Conservation (phyloP, 495 filamentous ascomycete genomes). For the Oleoguttula mirabilis region DNA sequence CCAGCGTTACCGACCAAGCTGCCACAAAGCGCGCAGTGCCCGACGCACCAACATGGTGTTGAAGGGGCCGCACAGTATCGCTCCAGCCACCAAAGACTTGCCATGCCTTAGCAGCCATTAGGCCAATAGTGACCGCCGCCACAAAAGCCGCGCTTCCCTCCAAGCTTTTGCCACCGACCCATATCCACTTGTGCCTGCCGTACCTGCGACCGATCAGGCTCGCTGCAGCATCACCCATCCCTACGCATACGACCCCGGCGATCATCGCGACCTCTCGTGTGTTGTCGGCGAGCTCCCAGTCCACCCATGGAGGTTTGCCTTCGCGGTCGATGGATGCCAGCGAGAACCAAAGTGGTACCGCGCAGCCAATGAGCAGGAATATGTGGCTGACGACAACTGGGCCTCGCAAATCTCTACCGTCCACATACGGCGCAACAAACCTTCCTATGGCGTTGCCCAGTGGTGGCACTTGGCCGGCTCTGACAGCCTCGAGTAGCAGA, state of each 20-base stretch:
- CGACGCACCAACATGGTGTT: slow-evolving; percentile 30
- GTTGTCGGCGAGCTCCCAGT: slow-evolving; percentile 52
- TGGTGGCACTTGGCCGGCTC: slow-evolving; percentile 82
- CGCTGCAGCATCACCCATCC: slow-evolving; percentile 91
- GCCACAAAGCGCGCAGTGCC: slow-evolving; percentile 21
- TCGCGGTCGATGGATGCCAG: slow-evolving; percentile 49
- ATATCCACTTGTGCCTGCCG: slow-evolving; percentile 83
- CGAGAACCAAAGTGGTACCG: slow-evolving; percentile 86
- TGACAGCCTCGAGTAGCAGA: slow-evolving; percentile 74
- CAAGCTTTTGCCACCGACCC: slow-evolving; percentile 90
- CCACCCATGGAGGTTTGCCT: slow-evolving; percentile 41
- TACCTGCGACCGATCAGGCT: slow-evolving; percentile 79
- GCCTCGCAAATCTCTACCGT: slow-evolving; percentile 82
- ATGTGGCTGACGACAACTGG: slow-evolving; percentile 94
- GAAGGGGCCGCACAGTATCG: slow-evolving; percentile 12
- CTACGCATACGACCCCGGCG: slow-evolving; percentile 83
- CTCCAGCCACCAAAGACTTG: slow-evolving; percentile 61
- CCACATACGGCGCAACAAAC: slow-evolving; percentile 87
- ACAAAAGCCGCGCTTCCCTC: slow-evolving; percentile 85
- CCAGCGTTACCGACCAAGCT: slow-evolving; percentile 22
- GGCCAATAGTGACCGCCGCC: slow-evolving; percentile 59
- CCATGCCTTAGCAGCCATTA: slow-evolving; percentile 64
- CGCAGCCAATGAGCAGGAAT: slow-evolving; percentile 91
- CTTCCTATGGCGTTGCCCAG: slow-evolving; percentile 67
- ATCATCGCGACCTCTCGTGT: slow-evolving; percentile 70